These are phyloP conservation scores for Neotropicomus parvogracilis DNA, from an alignment of 1,284 basidiomycete species.

Conservation along the genomic window DNA sequence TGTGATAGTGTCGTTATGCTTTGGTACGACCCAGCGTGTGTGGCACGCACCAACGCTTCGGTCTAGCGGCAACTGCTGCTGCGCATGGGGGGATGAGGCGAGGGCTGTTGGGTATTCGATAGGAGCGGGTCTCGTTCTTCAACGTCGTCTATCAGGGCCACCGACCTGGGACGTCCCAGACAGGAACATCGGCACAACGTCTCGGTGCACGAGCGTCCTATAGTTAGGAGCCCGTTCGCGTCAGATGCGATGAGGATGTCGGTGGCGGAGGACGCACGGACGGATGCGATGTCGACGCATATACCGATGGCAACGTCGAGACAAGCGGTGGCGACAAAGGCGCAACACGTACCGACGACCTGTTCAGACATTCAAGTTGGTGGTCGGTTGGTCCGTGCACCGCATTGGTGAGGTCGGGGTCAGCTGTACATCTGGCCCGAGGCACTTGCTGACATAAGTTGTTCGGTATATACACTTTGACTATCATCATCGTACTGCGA, in stretches of 20 bases:
- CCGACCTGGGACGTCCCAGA: not conserved
- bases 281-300: conserved; percentile 23
- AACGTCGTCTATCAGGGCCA: conserved; percentile 1
- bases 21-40: too few species aligned
- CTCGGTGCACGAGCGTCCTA: conserved; percentile 28
- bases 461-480: too few species aligned
- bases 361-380: conserved; percentile 20
- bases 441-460: conserved; percentile 18
- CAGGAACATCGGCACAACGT: conserved; percentile 26
- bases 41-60: too few species aligned
- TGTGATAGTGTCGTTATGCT: too few species aligned
- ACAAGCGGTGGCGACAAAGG: conserved; percentile 17
- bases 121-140: conserved; percentile 26
- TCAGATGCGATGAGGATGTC: too few species aligned
- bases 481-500: too few species aligned
- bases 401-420: too few species aligned
- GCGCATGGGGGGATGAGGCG: conserved; percentile 26
- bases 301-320: conserved; percentile 25
- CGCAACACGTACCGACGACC: conserved; percentile 23
- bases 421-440: too few species aligned
- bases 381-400: too few species aligned
- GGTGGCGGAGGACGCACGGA: conserved; percentile 16
- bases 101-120: conserved; percentile 21
- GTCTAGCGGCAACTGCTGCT: not conserved
- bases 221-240: too few species aligned